A percentile compares a stretch with the other conserved stretches of the same genome.
Conservation (phyloP, 225 moss, liverwort and hornwort species). For the Pseudoscleropodium purum region DNA sequence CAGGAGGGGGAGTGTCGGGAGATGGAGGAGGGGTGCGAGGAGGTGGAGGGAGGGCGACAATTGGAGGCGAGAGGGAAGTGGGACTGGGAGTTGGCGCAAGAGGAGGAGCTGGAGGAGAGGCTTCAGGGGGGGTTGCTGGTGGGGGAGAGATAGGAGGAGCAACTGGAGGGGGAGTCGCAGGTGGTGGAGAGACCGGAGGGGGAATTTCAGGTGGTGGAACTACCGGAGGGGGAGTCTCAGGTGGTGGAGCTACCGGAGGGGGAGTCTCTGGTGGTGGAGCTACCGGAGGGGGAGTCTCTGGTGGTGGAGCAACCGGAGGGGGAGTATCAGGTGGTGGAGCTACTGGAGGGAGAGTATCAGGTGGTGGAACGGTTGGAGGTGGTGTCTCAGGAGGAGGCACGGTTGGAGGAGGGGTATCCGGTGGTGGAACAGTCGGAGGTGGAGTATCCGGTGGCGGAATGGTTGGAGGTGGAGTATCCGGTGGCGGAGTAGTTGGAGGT, state of each 20-base stretch:
- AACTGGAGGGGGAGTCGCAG: too few relatives aligned
- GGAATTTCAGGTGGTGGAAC: too few relatives aligned
- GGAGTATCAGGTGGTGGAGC: neutral
- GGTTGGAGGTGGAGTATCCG: neutral
- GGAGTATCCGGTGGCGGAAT: neutral
- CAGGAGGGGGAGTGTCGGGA: neutral
- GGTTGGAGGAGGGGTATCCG: fast-evolving
- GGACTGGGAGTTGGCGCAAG: conserved; percentile 3
- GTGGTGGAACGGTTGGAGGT: fast-evolving
- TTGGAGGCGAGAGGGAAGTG: neutral
- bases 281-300: neutral
- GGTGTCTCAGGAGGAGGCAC: fast-evolving
- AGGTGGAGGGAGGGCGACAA: neutral
- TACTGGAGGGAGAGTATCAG: fast-evolving
- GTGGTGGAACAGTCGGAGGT: fast-evolving
- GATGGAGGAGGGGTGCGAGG: neutral
- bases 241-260: too few relatives aligned
- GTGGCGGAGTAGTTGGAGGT: neutral
- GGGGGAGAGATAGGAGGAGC: neutral
- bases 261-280: too few relatives aligned
- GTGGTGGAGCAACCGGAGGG: fast-evolving
- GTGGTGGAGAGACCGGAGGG: too few relatives aligned
- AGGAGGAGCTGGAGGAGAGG: neutral
- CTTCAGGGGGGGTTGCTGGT: too few relatives aligned
- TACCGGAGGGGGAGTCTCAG: too few relatives aligned